phyloP scores from a whole-genome alignment of 176 grass and related monocot species.

The Phragmites australis region DNA sequence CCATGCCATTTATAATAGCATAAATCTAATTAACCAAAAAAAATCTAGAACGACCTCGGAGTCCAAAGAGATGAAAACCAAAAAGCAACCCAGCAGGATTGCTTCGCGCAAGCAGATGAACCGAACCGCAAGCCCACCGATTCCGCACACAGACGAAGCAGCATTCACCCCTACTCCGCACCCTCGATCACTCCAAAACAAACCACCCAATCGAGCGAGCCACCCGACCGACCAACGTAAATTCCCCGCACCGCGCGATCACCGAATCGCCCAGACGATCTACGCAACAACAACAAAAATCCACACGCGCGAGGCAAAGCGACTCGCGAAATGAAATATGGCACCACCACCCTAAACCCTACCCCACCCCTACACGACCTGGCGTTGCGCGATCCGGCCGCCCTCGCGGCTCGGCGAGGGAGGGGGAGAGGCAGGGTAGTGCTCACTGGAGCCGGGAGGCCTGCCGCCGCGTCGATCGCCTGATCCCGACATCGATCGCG shows the following conservation, averaged over 20 bases:
- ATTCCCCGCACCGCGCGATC: not conserved
- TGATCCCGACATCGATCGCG: slow-evolving; percentile 19
- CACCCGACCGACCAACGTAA: not conserved
- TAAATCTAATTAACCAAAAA: no score
- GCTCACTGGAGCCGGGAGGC: slow-evolving; percentile 34
- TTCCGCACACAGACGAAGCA: not conserved
- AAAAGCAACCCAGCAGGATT: not conserved
- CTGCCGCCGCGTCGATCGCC: slow-evolving; percentile 36
- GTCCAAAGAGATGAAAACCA: not conserved
- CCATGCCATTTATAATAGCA: no score
- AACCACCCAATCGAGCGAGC: not conserved
- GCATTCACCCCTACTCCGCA: slow-evolving; percentile 5
- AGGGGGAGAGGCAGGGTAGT: not conserved
- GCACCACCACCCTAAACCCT: not conserved
- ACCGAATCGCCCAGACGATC: not conserved
- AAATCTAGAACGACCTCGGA: not conserved
- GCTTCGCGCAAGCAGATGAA: not conserved
- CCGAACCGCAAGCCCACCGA: not conserved
- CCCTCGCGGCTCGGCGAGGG: not conserved
- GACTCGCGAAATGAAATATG: not conserved
- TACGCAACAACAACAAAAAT: not conserved
- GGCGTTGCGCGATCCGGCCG: slow-evolving; percentile 26
- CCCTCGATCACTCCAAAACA: not conserved
- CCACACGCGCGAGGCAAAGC: not conserved
- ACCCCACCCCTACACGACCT: not conserved